These are phyloP conservation scores for Pseudofabraea citricarpa DNA, from an alignment of 2,329 filamentous ascomycete species.

Conservation along the genomic window DNA sequence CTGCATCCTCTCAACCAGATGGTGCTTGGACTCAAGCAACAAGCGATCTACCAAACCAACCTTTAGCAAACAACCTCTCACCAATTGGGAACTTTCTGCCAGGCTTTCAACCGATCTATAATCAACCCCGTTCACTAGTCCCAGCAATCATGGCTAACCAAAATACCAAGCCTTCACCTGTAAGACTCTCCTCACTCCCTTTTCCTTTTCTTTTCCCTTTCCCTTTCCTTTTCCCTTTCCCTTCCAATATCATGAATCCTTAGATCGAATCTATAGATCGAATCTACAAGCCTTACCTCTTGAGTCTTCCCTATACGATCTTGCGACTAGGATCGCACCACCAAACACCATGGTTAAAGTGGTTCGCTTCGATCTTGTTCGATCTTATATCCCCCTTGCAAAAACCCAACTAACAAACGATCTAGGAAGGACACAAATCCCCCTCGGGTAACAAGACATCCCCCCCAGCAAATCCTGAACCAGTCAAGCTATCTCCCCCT, in stretches of 20 bases:
- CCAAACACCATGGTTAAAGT: too few species aligned
- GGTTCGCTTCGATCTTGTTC: too few species aligned
- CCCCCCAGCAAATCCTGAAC: slow-evolving; percentile 7
- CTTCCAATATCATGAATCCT: too few species aligned
- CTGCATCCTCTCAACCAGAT: background rate
- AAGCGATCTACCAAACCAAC: background rate
- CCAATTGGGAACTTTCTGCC: background rate
- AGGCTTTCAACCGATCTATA: background rate
- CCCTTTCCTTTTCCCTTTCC: too few species aligned
- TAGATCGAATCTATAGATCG: background rate
- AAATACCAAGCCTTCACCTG: too few species aligned
- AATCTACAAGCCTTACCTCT: slow-evolving; percentile 5
- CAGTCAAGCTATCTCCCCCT: slow-evolving; percentile 28
- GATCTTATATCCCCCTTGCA: background rate
- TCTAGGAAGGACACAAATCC: background rate
- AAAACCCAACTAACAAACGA: background rate
- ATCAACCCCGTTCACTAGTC: too few species aligned
- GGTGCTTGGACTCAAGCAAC: background rate
- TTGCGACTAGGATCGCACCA: too few species aligned
- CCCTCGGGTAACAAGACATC: too few species aligned
- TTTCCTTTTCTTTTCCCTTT: too few species aligned
- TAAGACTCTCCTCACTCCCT: too few species aligned
- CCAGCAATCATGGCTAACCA: too few species aligned
- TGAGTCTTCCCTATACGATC: too few species aligned
- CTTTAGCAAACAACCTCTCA: background rate